These are phyloP conservation scores for Penicillium sp. DNA, from an alignment of 2,329 filamentous ascomycete genomes.

Conservation along the genomic window DNA sequence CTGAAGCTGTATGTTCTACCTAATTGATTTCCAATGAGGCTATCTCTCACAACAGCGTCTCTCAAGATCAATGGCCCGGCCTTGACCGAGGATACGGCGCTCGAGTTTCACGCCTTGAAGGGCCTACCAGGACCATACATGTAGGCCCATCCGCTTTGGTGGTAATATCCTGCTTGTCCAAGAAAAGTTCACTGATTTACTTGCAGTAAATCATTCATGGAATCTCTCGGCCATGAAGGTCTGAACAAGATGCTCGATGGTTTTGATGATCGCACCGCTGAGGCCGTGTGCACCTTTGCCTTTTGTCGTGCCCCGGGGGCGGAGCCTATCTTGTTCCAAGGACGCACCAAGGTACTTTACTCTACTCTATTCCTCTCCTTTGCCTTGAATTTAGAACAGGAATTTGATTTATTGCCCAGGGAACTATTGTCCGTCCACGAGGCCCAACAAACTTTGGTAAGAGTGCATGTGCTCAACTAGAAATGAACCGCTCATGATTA, in stretches of 20 bases:
- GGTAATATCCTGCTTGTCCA: too few relatives aligned
- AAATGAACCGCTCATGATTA: too few relatives aligned
- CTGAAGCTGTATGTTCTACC: constrained; percentile 57
- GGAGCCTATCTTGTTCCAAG: constrained; percentile 84
- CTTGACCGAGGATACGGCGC: constrained; percentile 88
- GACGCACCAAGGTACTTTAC: constrained; percentile 71
- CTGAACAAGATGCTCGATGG: constrained; percentile 85
- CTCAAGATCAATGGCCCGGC: constrained; percentile 74
- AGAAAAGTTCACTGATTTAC: constrained; percentile 11
- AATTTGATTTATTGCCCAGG: constrained; percentile 38
- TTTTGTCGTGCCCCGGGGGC: constrained; percentile 81
- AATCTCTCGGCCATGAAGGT: constrained; percentile 71
- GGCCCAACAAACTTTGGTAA: constrained; percentile 77
- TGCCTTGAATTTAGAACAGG: background rate
- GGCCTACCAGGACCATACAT: constrained; percentile 96
- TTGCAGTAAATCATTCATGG: constrained; percentile 85
- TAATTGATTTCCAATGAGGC: background rate
- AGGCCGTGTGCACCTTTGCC: constrained; percentile 93
- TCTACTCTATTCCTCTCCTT: background rate
- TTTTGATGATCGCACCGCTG: constrained; percentile 83
- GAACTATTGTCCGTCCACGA: constrained; percentile 77
- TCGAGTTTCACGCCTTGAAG: constrained; percentile 84
- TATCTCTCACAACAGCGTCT: background rate
- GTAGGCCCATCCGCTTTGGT: too few relatives aligned
- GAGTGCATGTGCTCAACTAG: background rate